Conservation (phyloP, 345 rosid species). For the Iberis pinnata region DNA sequence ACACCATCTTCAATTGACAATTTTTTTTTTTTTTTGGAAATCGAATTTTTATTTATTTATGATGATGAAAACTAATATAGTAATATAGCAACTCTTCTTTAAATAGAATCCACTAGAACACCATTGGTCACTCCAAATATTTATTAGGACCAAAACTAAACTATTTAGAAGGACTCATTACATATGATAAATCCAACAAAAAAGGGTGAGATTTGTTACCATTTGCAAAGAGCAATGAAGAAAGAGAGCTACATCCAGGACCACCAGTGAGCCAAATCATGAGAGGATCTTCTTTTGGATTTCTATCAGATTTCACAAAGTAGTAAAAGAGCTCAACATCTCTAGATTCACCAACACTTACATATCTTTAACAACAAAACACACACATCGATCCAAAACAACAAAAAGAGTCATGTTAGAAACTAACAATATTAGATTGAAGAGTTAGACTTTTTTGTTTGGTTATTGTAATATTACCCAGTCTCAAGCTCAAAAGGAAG, state of each 20-base stretch:
- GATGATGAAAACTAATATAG: too few relatives aligned
- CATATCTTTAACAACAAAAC: conserved; percentile 34
- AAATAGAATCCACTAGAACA: too few relatives aligned
- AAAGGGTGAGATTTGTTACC: conserved; percentile 41
- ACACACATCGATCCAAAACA: conserved; percentile 5
- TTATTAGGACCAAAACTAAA: too few relatives aligned
- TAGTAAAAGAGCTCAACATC: conserved; percentile 53
- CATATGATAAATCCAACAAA: too few relatives aligned
- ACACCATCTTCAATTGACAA: too few relatives aligned
- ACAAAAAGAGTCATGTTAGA: neutral
- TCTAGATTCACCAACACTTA: conserved; percentile 46
- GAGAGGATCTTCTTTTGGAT: conserved; percentile 45
- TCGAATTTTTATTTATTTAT: too few relatives aligned
- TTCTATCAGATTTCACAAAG: conserved; percentile 53
- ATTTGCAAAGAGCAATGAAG: conserved; percentile 42
- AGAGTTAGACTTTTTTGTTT: neutral
- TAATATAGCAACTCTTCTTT: too few relatives aligned
- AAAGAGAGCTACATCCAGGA: conserved; percentile 59
- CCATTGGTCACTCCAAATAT: too few relatives aligned
- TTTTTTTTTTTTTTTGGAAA: too few relatives aligned
- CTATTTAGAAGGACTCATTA: too few relatives aligned
- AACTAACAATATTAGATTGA: too few relatives aligned
- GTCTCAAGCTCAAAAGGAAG: conserved; percentile 70
- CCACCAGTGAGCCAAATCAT: conserved; percentile 75
- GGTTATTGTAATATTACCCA: conserved; percentile 33